Evolutionary conservation across 371 early-diverging fungal species (phyloP).

Genomic region (Mortierella sp.): DNA sequence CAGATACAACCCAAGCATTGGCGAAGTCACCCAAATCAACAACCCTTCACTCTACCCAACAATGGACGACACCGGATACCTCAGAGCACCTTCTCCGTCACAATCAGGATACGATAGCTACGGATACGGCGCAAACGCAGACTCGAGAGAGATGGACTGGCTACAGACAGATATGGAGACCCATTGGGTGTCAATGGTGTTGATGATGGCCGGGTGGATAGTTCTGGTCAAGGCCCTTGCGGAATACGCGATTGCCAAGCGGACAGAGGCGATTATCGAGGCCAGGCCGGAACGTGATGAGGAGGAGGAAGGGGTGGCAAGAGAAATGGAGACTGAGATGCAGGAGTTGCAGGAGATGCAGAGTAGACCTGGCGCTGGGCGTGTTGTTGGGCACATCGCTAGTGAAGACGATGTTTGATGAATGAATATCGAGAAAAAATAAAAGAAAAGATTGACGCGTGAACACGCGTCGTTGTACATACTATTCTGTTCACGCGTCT

Average conservation of each 20-base stretch:
- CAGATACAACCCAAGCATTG: conserved; percentile 1
- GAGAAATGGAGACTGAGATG: neutral
- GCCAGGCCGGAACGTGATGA: conserved; percentile 7
- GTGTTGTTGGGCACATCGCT: neutral
- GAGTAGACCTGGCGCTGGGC: neutral
- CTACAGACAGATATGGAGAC: conserved; percentile 25
- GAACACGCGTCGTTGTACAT: conserved; percentile 1
- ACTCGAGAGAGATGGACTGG: conserved; percentile 34
- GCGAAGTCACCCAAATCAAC: conserved; percentile 28
- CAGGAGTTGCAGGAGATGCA: neutral
- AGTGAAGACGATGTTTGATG: conserved; percentile 4
- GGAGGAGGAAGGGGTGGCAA: neutral
- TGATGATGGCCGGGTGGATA: conserved; percentile 71
- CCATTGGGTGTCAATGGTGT: conserved; percentile 41
- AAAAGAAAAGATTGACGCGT: neutral
- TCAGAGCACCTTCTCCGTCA: neutral
- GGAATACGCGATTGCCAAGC: conserved; percentile 61
- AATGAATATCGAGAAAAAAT: neutral
- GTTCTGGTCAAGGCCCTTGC: conserved; percentile 66
- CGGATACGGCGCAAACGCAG: conserved; percentile 9
- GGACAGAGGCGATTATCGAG: conserved; percentile 64
- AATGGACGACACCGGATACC: conserved; percentile 37
- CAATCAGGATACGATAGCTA: neutral
- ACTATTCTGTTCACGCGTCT: neutral
- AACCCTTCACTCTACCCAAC: neutral